Conservation (phyloP, 805 yeast species). For the Nakazawaea populi region DNA sequence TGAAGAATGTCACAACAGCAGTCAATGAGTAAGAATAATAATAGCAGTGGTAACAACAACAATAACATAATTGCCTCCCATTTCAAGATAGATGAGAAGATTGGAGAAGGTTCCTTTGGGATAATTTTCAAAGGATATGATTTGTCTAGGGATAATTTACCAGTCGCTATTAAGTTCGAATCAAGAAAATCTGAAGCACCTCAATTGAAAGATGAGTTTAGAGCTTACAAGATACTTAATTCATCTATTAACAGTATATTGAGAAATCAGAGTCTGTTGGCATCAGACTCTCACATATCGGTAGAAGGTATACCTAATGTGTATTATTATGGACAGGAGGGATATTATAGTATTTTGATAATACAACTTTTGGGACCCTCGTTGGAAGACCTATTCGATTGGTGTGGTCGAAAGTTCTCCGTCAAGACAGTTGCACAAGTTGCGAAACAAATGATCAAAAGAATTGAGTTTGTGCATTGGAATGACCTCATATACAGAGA, state of each 20-base stretch:
- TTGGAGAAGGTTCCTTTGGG: conserved; percentile 86
- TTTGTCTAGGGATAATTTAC: conserved; percentile 48
- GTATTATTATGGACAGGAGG: conserved; percentile 82
- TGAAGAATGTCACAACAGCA: not conserved
- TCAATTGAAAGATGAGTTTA: conserved; percentile 73
- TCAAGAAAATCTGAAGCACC: conserved; percentile 81
- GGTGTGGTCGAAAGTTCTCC: conserved; percentile 77
- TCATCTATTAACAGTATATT: conserved; percentile 36
- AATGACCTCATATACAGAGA: conserved; percentile 76
- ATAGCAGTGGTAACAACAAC: not conserved
- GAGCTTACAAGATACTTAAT: conserved; percentile 68
- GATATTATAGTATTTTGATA: conserved; percentile 70
- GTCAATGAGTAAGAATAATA: not conserved
- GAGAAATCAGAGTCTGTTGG: conserved; percentile 10
- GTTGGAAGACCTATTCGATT: conserved; percentile 75
- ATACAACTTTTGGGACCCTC: conserved; percentile 82
- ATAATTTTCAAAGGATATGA: conserved; percentile 79
- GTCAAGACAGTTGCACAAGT: conserved; percentile 68
- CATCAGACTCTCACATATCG: conserved; percentile 17
- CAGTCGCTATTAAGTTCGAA: conserved; percentile 79
- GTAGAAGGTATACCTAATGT: conserved; percentile 73
- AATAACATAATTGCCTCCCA: conserved; percentile 48
- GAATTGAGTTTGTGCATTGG: conserved; percentile 70
- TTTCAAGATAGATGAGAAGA: conserved; percentile 75
- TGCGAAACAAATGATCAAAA: conserved; percentile 71